Base-by-base conservation (phyloP, 768 basidiomycete genomes). In the Boletus speciosus region DNA sequence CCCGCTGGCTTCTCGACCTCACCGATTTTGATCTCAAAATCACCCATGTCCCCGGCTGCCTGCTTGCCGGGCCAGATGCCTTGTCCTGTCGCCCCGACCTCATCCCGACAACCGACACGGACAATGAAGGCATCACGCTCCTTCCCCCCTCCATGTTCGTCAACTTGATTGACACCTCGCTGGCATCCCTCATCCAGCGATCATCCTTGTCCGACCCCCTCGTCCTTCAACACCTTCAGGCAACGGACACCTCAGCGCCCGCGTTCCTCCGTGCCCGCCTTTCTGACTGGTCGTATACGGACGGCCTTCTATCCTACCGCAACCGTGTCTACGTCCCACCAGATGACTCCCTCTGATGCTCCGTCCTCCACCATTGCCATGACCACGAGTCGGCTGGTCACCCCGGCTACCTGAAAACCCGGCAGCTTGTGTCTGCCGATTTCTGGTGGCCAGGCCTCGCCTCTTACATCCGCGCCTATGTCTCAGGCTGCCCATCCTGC, bases 331-430 rank as follows among this genome's bases (percentile, higher is more conserved):
- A 38, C 3, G 15, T 38, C 4, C 11, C 12, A 0, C 0, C n/a
- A 0, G 3, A 38, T 5, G 8, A 4, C 4, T 0, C 8, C 4
- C 37, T 37, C 3, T 0, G 8, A 2, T 0, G 0, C 0, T 2
- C 38, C 2, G 12, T 21, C 1, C 19, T 39, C 4, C 0, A 6
- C 0, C 0, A 1, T 0, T 39, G 38, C 6, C 19, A 39, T 6
- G 11, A 39, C 5, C 38, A 39, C 0, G 5, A 2, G 0, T 6
- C 11, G 0, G 3, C 19, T 0, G 19, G 38, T 0, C 23, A 42
- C 6, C 12, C 14, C 0, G 7, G 41, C 0, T 25, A 15, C 1
- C 11, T 42, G 0, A 42, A 42, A 16, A 42, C 41, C 14, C 2
- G 6, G 0, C 23, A 42, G 3, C 41, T 41, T 2, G 1, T 23